These are phyloP conservation scores for Talaromyces sp. DNA, from an alignment of 2,329 filamentous ascomycete genomes.

Conservation along the genomic window DNA sequence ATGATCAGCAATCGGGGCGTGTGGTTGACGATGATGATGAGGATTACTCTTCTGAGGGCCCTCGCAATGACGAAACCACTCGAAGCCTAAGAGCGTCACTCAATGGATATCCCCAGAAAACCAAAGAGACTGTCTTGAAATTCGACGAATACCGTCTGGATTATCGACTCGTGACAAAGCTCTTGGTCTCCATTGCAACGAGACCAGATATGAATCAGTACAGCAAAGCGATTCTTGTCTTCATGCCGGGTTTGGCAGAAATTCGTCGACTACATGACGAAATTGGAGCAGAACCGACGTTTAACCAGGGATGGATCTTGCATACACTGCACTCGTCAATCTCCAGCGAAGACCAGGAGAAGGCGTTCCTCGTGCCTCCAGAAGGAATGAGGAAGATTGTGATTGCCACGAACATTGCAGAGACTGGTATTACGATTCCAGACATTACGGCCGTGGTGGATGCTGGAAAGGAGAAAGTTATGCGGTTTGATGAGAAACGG, in stretches of 20 bases:
- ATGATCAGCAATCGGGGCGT: constrained; percentile 48
- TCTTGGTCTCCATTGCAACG: constrained; percentile 70
- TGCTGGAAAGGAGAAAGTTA: constrained; percentile 93
- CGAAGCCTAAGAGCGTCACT: constrained; percentile 60
- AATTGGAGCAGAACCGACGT: constrained; percentile 68
- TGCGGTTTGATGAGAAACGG: constrained; percentile 85
- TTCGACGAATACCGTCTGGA: constrained; percentile 91
- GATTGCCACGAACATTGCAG: constrained; percentile 93
- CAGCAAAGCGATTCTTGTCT: constrained; percentile 89
- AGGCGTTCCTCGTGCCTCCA: constrained; percentile 81
- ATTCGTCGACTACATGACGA: constrained; percentile 85
- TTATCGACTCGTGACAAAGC: constrained; percentile 73
- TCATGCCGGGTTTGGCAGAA: constrained; percentile 89
- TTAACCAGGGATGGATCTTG: constrained; percentile 72
- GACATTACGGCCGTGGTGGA: constrained; percentile 97
- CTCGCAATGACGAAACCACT: constrained; percentile 43
- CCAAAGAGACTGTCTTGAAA: constrained; percentile 65
- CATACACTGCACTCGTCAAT: constrained; percentile 92
- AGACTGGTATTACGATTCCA: constrained; percentile 97
- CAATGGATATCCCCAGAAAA: constrained; percentile 67
- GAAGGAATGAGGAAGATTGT: constrained; percentile 84
- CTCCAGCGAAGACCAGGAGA: constrained; percentile 92
- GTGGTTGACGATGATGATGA: constrained; percentile 39
- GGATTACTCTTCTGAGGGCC: constrained; percentile 39
- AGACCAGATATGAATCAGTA: constrained; percentile 61